phyloP scores from a whole-genome alignment of 2,329 filamentous ascomycete species.

The Microdochium trichocladiopsis region DNA sequence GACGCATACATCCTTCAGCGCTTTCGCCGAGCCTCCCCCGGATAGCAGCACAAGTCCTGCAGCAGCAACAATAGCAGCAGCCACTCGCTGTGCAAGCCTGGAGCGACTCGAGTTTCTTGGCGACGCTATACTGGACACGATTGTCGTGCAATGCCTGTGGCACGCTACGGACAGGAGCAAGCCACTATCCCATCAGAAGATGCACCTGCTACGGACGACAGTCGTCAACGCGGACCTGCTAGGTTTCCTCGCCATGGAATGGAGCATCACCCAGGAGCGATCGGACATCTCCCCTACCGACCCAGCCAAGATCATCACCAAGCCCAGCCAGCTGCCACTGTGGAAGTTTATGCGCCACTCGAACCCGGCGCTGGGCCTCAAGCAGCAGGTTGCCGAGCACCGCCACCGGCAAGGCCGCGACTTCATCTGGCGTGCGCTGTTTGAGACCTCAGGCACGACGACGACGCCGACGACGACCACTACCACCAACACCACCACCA shows the following conservation, averaged over 20 bases:
- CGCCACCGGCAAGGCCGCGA: slow-evolving; percentile 41
- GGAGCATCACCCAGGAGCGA: slow-evolving; percentile 24
- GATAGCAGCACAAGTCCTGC: slow-evolving; percentile 17
- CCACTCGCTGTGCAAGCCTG: slow-evolving; percentile 28
- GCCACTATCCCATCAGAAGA: slow-evolving; percentile 42
- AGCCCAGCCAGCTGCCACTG: slow-evolving; percentile 35
- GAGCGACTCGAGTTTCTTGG: slow-evolving; percentile 86
- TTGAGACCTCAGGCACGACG: slow-evolving; percentile 1
- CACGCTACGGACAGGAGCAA: slow-evolving; percentile 15
- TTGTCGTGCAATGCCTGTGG: slow-evolving; percentile 62
- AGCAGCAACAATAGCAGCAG: neutral
- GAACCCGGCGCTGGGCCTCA: slow-evolving; percentile 35
- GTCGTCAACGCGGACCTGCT: slow-evolving; percentile 77
- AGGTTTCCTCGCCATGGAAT: slow-evolving; percentile 65
- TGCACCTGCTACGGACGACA: slow-evolving; percentile 71
- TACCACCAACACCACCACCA: no score
- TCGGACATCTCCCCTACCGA: slow-evolving; percentile 13
- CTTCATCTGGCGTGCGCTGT: slow-evolving; percentile 42
- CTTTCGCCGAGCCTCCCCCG: slow-evolving; percentile 5
- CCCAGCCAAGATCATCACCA: slow-evolving; percentile 14
- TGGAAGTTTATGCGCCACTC: slow-evolving; percentile 65
- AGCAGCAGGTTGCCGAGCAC: slow-evolving; percentile 33
- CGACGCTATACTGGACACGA: slow-evolving; percentile 74
- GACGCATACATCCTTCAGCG: slow-evolving; percentile 61
- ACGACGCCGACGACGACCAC: neutral